Conservation (phyloP, 2,329 filamentous ascomycete genomes). For the Arthrobotrys megalospora region DNA sequence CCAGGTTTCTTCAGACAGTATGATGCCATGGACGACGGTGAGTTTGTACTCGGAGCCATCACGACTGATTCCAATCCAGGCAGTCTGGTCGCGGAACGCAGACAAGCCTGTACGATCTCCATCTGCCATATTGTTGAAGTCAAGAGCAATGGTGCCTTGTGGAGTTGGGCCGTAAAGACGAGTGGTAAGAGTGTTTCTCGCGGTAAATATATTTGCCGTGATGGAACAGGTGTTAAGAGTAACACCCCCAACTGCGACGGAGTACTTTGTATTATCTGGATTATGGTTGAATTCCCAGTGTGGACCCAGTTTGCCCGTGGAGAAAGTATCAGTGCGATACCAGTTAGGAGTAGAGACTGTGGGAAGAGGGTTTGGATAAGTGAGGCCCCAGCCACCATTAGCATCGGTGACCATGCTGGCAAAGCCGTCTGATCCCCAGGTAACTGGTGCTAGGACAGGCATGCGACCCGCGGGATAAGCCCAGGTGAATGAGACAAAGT, state of each 20-base stretch:
- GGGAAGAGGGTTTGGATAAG: conserved; percentile 64
- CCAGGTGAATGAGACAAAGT: conserved; percentile 74
- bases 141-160: conserved; percentile 71
- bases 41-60: conserved; percentile 36
- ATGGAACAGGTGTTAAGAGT: conserved; percentile 37
- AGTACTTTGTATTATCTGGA: conserved; percentile 71
- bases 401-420: conserved; percentile 35
- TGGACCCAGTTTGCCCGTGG: conserved; percentile 67
- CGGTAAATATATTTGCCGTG: conserved; percentile 65
- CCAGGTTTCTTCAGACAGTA: conserved; percentile 64
- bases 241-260: conserved; percentile 67
- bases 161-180: conserved; percentile 72
- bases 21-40: conserved; percentile 26
- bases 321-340: conserved; percentile 70
- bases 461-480: conserved; percentile 74
- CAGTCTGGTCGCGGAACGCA: conserved; percentile 72
- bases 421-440: conserved; percentile 66
- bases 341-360: conserved; percentile 65
- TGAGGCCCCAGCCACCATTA: conserved; percentile 30
- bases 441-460: conserved; percentile 73
- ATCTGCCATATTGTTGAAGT: conserved; percentile 70
- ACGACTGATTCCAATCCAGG: conserved; percentile 71
- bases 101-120: conserved; percentile 73
- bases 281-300: conserved; percentile 77
- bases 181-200: conserved; percentile 71